These are phyloP conservation scores for Melastoma candidum DNA, from an alignment of 441 rosid species.

Conservation along the genomic window DNA sequence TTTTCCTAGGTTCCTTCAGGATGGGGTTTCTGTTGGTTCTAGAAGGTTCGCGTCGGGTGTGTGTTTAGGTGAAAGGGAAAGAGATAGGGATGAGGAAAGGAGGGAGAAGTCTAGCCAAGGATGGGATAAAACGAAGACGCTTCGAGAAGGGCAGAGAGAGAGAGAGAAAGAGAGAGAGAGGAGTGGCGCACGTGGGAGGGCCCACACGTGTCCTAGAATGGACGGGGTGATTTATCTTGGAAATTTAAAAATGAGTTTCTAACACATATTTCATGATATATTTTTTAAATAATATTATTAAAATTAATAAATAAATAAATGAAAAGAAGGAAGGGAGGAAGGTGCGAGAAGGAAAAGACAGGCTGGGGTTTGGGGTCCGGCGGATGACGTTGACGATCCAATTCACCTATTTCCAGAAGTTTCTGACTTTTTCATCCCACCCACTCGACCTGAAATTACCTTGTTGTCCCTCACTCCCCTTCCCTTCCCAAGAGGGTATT, in stretches of 20 bases:
- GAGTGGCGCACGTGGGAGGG: too few relatives aligned
- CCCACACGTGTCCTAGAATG: too few relatives aligned
- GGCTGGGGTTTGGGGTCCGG: conserved; percentile 9
- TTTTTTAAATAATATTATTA: too few relatives aligned
- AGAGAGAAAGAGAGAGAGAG: conserved; percentile 8
- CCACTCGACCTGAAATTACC: too few relatives aligned
- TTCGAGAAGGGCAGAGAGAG: conserved; percentile 28
- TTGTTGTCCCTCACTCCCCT: too few relatives aligned
- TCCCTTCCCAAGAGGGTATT: too few relatives aligned
- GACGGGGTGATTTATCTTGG: too few relatives aligned
- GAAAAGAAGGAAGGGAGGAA: conserved; percentile 20
- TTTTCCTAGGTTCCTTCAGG: background rate
- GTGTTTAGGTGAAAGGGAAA: conserved; percentile 33
- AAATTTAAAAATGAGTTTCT: background rate
- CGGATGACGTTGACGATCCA: background rate
- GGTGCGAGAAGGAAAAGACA: conserved; percentile 21
- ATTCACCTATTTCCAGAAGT: conserved; percentile 34
- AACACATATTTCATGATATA: too few relatives aligned
- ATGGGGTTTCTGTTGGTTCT: conserved; percentile 33
- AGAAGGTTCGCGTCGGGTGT: conserved; percentile 60
- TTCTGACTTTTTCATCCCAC: conserved; percentile 17
- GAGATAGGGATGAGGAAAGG: conserved; percentile 5
- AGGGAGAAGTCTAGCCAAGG: conserved; percentile 41
- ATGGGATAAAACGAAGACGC: conserved; percentile 23
- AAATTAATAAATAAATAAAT: background rate